Conservation (phyloP, 768 basidiomycete genomes). For the Rhodocollybia butyracea region DNA sequence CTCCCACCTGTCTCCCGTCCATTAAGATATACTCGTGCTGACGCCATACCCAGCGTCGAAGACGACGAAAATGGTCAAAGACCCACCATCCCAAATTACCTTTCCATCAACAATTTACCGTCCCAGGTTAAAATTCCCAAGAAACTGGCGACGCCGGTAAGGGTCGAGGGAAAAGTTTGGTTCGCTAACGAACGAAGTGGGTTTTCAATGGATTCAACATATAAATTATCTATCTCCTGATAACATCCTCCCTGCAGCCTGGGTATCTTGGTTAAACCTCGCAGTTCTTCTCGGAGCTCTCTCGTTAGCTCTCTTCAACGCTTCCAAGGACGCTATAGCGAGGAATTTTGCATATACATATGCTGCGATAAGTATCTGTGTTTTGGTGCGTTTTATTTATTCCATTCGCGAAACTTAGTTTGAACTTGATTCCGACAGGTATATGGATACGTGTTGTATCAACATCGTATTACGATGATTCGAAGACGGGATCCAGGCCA, state of each 20-base stretch:
- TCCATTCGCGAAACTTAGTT: not conserved
- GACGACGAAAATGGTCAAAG: slow-evolving; percentile 41
- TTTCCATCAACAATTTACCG: slow-evolving; percentile 64
- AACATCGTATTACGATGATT: slow-evolving; percentile 88
- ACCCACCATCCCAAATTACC: slow-evolving; percentile 70
- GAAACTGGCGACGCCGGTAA: slow-evolving; percentile 78
- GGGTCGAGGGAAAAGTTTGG: slow-evolving; percentile 95
- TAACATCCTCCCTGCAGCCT: slow-evolving; percentile 46
- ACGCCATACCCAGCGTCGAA: slow-evolving; percentile 64
- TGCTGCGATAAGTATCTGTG: slow-evolving; percentile 70
- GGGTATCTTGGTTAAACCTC: slow-evolving; percentile 90
- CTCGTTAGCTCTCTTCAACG: slow-evolving; percentile 85
- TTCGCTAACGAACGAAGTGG: slow-evolving; percentile 93
- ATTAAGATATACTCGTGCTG: slow-evolving; percentile 60
- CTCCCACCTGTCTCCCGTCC: slow-evolving; percentile 44
- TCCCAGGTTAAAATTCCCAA: slow-evolving; percentile 72
- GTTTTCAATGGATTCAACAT: slow-evolving; percentile 18
- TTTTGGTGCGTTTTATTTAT: slow-evolving; percentile 45
- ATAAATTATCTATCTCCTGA: not conserved
- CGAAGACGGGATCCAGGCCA: slow-evolving; percentile 83
- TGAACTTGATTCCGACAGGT: slow-evolving; percentile 37
- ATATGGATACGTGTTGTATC: slow-evolving; percentile 86
- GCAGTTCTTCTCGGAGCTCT: slow-evolving; percentile 82
- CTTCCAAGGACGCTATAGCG: slow-evolving; percentile 69
- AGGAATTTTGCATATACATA: slow-evolving; percentile 81